Conservation (phyloP, 208 protist genomes). For the Leishmania martiniquensis region DNA sequence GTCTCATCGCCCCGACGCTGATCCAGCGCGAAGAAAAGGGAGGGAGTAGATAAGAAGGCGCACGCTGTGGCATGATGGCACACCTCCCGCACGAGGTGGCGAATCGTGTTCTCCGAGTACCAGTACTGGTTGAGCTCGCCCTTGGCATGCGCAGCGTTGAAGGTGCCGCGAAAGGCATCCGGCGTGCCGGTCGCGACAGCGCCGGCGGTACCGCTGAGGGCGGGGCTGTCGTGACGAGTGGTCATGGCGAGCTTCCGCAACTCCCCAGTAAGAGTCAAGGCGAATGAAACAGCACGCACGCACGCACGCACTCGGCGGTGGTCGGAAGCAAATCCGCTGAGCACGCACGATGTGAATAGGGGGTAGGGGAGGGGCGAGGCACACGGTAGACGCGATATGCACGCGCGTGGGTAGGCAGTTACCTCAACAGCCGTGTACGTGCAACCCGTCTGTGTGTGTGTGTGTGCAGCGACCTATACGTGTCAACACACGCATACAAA, state of each 20-base stretch:
- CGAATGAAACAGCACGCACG: background rate
- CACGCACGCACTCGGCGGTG: background rate
- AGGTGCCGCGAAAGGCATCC: slow-evolving; percentile 5
- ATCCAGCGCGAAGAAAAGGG: slow-evolving; percentile 89
- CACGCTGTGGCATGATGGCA: slow-evolving; percentile 61
- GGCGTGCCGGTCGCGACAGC: background rate
- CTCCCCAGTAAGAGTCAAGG: background rate
- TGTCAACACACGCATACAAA: too few species aligned
- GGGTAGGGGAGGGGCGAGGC: slow-evolving; percentile 7
- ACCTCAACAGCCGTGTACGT: background rate
- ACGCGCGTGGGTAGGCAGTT: background rate
- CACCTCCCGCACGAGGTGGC: slow-evolving; percentile 70
- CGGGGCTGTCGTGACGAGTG: background rate
- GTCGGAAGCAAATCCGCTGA: background rate
- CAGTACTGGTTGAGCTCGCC: slow-evolving; percentile 94
- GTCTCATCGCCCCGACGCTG: slow-evolving; percentile 24
- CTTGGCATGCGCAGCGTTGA: slow-evolving; percentile 42
- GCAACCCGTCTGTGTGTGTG: too few species aligned
- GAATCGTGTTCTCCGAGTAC: slow-evolving; percentile 90
- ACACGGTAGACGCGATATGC: background rate
- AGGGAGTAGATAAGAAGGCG: slow-evolving; percentile 92
- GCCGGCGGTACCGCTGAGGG: background rate
- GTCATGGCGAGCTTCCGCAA: background rate
- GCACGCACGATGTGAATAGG: background rate
- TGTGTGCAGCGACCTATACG: too few species aligned